Evolutionary conservation across 352 stramenopile species (phyloP).

Genomic region (Pythium myriotylum): DNA sequence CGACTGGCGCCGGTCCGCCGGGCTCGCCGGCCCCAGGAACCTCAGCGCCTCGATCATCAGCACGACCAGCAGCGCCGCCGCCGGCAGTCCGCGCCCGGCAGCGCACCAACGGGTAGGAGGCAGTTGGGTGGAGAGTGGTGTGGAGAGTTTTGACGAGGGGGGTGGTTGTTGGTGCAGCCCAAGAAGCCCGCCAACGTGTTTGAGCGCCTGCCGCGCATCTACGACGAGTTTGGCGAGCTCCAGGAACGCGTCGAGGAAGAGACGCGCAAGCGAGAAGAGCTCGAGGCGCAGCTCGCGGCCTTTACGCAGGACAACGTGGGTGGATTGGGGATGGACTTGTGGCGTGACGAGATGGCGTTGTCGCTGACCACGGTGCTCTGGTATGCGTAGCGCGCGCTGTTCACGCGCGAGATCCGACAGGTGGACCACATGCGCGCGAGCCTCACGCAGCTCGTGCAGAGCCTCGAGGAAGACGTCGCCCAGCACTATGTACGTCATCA

Average conservation of each 20-base stretch:
- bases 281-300: slow-evolving; percentile 64
- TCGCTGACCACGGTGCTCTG: background rate
- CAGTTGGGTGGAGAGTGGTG: no score
- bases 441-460: slow-evolving; percentile 59
- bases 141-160: background rate
- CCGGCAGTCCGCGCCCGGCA: background rate
- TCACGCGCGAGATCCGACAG: slow-evolving; percentile 52
- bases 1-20: slow-evolving; percentile 69
- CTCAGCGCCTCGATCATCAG: slow-evolving; percentile 26
- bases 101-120: slow-evolving; percentile 22
- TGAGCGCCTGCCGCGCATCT: slow-evolving; percentile 64
- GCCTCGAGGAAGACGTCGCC: slow-evolving; percentile 59
- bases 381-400: slow-evolving; percentile 46
- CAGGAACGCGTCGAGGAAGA: slow-evolving; percentile 76
- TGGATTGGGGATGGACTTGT: background rate
- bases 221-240: slow-evolving; percentile 66
- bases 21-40: slow-evolving; percentile 17
- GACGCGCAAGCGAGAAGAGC: slow-evolving; percentile 63
- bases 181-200: slow-evolving; percentile 51
- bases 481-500: slow-evolving; percentile 46
- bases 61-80: slow-evolving; percentile 21
- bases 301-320: slow-evolving; percentile 64
- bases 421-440: slow-evolving; percentile 56
- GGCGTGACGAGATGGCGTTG: background rate
- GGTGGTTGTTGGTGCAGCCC: background rate